Conservation (phyloP, 2,329 filamentous ascomycete species). For the Venturiaceae sp. region DNA sequence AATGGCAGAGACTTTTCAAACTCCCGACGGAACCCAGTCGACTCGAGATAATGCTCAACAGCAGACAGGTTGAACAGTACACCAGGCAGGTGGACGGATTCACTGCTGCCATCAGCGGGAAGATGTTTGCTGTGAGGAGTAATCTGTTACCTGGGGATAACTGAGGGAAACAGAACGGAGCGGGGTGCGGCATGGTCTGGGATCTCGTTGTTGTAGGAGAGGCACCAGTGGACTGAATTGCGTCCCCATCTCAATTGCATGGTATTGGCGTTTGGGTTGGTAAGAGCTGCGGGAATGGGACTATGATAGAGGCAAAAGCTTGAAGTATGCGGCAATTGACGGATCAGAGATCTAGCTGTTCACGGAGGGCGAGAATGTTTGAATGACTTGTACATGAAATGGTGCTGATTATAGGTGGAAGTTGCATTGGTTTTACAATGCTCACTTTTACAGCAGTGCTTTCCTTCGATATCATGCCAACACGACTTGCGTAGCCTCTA, state of each 20-base stretch:
- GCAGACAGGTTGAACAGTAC: conserved; percentile 95
- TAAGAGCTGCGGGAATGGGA: not conserved
- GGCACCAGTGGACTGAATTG: not conserved
- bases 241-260: too few relatives aligned
- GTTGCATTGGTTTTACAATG: too few relatives aligned
- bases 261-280: not conserved
- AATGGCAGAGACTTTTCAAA: conserved; percentile 98
- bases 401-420: too few relatives aligned
- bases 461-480: too few relatives aligned
- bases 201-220: not conserved
- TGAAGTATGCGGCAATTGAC: not conserved
- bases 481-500: too few relatives aligned
- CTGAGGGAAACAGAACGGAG: not conserved
- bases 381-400: too few relatives aligned
- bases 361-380: too few relatives aligned
- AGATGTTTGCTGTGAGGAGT: conserved; percentile 94
- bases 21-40: conserved; percentile 88
- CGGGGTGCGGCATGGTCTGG: not conserved
- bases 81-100: conserved; percentile 95
- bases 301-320: not conserved
- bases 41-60: conserved; percentile 89
- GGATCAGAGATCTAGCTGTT: not conserved
- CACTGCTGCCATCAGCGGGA: conserved; percentile 79
- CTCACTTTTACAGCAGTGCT: too few relatives aligned
- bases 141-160: conserved; percentile 50